Evolutionary conservation across 306 rosid genomes (phyloP), one percentile per base, ranked within the genome.

Genomic region (Cucurbita argyrosperma): DNA sequence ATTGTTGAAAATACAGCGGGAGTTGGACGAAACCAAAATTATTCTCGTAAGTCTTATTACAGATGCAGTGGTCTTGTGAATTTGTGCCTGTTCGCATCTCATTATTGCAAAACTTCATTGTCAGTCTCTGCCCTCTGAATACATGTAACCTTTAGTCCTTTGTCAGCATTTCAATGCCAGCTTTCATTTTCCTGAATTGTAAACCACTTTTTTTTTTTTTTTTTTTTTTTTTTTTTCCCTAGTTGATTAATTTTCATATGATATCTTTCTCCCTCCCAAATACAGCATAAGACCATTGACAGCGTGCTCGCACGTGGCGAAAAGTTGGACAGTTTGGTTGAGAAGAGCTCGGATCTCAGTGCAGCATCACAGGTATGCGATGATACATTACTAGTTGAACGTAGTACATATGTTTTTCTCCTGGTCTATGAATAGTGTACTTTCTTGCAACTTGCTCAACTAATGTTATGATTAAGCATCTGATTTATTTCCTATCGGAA

Each of bases 281-380:
- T 57, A 38, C 97, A 95, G 99, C 99, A 95, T 47, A 88, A 95
- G 82, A 95, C 99, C 67, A 91, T 95, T 81, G 99, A 95, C 79
- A 91, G 99, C 21, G 99, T 95, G 67, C 97, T 95, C 85, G 97
- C 84, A 64, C 89, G 97, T 69, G 99, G 99, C 70, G 99, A 95
- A 87, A 91, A 45, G 79, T 85, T 95, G 87, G 99, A 95, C 85
- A 95, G 99, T 79, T 88, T 91, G 80, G 99, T 95, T 39, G 97
- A 89, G 82, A 95, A 95, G 90, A 95, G 99, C 85, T 95, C 99
- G 53, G 99, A 95, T 84, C 96, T 95, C 77, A 95, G 99, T 87
- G 88, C 96, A 52, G 88, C 99, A 37, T 95, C 97, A 7, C 99
- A 95, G 97, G 99, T 95, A 80, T 55, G 51, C 16, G 1, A 49